Evolutionary conservation across 2,329 filamentous ascomycete species (phyloP).

Genomic region (Ophiostoma sp.): DNA sequence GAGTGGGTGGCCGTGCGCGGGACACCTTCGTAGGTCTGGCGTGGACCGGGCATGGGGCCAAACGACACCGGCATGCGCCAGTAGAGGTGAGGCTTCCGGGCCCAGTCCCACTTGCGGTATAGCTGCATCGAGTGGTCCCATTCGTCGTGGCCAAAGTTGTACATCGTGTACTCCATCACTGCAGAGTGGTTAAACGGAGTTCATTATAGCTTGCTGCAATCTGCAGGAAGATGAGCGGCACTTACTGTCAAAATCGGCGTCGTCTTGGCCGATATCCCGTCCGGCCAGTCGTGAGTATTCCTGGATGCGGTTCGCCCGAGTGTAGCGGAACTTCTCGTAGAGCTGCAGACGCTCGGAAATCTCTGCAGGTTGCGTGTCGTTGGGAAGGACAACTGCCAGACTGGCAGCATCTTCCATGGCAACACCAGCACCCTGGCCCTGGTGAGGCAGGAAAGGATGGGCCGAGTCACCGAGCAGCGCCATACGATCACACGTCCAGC

Average conservation of each 20-base stretch:
- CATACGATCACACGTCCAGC: conserved; percentile 55
- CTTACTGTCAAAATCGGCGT: conserved; percentile 43
- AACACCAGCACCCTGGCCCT: conserved; percentile 61
- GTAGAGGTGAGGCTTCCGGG: conserved; percentile 39
- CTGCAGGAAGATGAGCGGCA: too few species aligned
- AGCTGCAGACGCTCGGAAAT: conserved; percentile 58
- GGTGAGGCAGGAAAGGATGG: conserved; percentile 65
- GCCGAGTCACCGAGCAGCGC: conserved; percentile 66
- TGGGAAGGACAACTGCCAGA: conserved; percentile 56
- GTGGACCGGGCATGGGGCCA: conserved; percentile 48
- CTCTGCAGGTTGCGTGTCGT: conserved; percentile 45
- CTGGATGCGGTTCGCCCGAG: conserved; percentile 42
- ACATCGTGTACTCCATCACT: conserved; percentile 46
- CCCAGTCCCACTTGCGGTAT: conserved; percentile 52
- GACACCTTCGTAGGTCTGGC: conserved; percentile 41
- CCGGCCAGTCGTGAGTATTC: conserved; percentile 52
- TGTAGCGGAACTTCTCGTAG: conserved; percentile 59
- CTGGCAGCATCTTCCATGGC: conserved; percentile 68
- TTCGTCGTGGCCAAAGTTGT: conserved; percentile 61
- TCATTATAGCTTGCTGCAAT: too few species aligned
- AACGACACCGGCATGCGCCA: conserved; percentile 49
- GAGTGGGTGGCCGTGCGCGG: conserved; percentile 34
- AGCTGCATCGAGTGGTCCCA: conserved; percentile 53
- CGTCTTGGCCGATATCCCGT: conserved; percentile 44
- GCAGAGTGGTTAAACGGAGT: too few species aligned